Evolutionary conservation across 176 grass and related monocot species (phyloP), one percentile per base, ranked within the genome.

Genomic region (Panicum miliaceum): DNA sequence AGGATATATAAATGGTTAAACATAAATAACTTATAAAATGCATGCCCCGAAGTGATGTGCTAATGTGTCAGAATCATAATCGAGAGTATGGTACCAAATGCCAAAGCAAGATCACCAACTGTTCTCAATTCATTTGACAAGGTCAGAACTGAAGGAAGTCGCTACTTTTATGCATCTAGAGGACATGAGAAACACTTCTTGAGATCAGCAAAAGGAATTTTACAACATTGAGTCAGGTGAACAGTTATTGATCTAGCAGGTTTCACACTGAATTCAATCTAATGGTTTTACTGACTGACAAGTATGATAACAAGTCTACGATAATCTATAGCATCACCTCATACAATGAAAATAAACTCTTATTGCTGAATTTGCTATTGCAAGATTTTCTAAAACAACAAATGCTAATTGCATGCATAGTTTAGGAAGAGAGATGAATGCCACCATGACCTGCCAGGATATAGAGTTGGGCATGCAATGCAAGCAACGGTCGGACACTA

Each of bases 111-210:
- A 71, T 41, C 64, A 63, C 15, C 42, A 82, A 75, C 10, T 75
- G 9, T 52, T 84, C 34, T 83, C 20, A 77, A 52, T 41, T 88
- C 53, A 83, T 81, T 38, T 50, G 5, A 68, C 41, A 76, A 82
- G 53, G 40, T 61, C 10, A 38, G 58, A 76, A 61, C 16, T 82
- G n/a, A 68, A 75, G 45, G 20, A 52, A 1, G 3, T 56, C 3
- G 3, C 63, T 68, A 81, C 20, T 51, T 18, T 64, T 22, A 32
- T 34, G 41, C 75, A 53, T 36, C 18, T 11, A 41, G 32, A 74
- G 42, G 9, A 63, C 23, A 82, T 42, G 34, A 3, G 34, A 72
- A 82, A 47, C 5, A 16, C 1, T 32, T 45, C 7, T 64, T 15
- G 10, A 52, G 29, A 66, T 46, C 3, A 80, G 12, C 18, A 67